phyloP scores from a whole-genome alignment of 2,329 filamentous ascomycete species.

The Paecilomyces formosus region DNA sequence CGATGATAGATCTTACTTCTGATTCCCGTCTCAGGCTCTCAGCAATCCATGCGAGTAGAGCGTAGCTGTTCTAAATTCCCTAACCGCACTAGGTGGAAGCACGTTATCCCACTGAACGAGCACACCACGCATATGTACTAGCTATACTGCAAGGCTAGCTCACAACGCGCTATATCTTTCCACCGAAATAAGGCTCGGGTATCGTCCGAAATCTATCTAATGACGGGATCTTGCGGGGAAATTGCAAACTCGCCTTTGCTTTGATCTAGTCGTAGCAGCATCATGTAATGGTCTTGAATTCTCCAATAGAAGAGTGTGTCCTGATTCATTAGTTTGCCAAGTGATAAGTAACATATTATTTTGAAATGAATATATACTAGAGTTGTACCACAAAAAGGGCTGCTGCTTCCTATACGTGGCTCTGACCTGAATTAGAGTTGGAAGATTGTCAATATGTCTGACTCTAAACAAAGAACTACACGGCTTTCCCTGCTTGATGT shows the following conservation, averaged over 20 bases:
- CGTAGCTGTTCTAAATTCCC: neutral
- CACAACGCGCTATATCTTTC: neutral
- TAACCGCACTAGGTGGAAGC: neutral
- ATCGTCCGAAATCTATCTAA: neutral
- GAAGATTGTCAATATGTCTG: neutral
- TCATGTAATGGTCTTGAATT: no score
- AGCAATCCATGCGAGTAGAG: neutral
- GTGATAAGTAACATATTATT: neutral
- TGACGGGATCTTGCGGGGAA: neutral
- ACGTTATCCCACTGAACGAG: neutral
- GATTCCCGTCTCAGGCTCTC: neutral
- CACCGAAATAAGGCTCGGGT: neutral
- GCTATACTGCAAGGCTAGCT: neutral
- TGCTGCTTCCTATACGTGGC: neutral
- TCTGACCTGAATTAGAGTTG: neutral
- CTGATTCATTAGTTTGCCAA: no score
- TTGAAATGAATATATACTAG: no score
- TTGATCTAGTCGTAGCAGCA: neutral
- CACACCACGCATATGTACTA: neutral
- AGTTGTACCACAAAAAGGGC: neutral
- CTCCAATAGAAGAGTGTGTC: no score
- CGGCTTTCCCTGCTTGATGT: constrained; percentile 10
- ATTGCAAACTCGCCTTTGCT: neutral
- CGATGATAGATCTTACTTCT: neutral
- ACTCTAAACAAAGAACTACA: neutral